Base-by-base conservation (phyloP, 2,329 filamentous ascomycete species). In the Fusarium succisae region DNA sequence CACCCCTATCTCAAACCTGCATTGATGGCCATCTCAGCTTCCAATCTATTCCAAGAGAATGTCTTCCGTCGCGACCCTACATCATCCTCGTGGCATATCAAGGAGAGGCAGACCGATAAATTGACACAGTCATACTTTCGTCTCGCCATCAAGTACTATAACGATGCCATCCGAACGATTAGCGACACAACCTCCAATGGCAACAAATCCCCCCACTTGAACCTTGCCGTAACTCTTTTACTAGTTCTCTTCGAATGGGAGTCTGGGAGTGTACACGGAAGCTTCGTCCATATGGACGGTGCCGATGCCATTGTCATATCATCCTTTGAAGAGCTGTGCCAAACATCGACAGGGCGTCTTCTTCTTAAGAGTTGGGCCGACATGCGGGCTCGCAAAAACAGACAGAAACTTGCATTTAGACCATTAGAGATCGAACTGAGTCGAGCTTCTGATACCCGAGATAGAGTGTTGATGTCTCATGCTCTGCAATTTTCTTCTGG, bases 181-280 rank as follows among this genome's bases (percentile, higher is more conserved):
- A 43, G 22, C 41, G 15, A 24, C 41, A 43, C 41, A 5, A 43
- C n/a, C 15, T 17, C n/a, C 6, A 24, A 7, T 0, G n/a, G 41
- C 3, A 24, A 24, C 4, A 43, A 24, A 1, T 24, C n/a, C 6
- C 41, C 41, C 6, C 6, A n/a, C 0, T n/a, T 43, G 7, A 12
- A 17, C 14, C 41, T 43, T n/a, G 41, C 41, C 7, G 15, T 13
- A 17, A 24, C 41, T 17, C n/a, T 43, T 17, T 11, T 43, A 11
- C 41, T 43, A 8, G 41, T 24, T 15, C 41, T 43, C 1, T 43
- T 43, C 41, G 41, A 43, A 24, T 43, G 14, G 41, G 14, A 43
- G 6, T 43, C 41, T 12, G 41, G 41, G 0, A 43, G 41, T 17
- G n/a, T 43, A 4, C 41, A 43, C 6, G 41, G 41, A 6, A 43